phyloP scores from a whole-genome alignment of 495 filamentous ascomycete species.

The Cudoniella acicularis region DNA sequence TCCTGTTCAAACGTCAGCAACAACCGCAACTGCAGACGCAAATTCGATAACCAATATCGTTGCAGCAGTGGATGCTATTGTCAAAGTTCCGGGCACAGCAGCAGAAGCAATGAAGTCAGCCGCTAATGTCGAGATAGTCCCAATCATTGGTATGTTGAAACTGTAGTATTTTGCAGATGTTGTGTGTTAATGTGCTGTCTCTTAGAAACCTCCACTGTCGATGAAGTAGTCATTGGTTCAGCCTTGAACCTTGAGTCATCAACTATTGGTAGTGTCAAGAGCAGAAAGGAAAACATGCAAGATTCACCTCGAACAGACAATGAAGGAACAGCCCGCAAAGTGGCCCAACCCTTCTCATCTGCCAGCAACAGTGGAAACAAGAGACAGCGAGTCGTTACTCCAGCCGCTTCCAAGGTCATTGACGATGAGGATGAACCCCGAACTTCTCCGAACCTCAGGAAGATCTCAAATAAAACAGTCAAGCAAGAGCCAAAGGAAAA shows the following conservation, averaged over 20 bases:
- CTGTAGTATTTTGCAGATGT: no score
- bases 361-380: slow-evolving; percentile 26
- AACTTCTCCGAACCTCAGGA: slow-evolving; percentile 16
- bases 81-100: no score
- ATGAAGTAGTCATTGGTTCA: background rate
- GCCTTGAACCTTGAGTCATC: background rate
- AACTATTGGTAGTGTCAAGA: slow-evolving; percentile 5
- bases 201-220: background rate
- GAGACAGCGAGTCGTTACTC: slow-evolving; percentile 41
- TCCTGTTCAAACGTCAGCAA: no score
- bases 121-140: background rate
- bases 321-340: slow-evolving; percentile 5
- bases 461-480: slow-evolving; percentile 11
- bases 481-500: slow-evolving; percentile 9
- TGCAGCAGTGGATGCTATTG: no score
- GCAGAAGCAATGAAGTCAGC: no score
- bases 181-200: no score
- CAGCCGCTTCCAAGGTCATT: slow-evolving; percentile 35
- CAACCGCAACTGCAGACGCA: no score
- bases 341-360: slow-evolving; percentile 3
- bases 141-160: no score
- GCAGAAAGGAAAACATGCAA: slow-evolving; percentile 17
- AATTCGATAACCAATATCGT: no score
- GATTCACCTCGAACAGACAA: background rate
- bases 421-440: slow-evolving; percentile 26